Conservation (phyloP, 2,329 filamentous ascomycete species). For the Ophiostoma populinum region DNA sequence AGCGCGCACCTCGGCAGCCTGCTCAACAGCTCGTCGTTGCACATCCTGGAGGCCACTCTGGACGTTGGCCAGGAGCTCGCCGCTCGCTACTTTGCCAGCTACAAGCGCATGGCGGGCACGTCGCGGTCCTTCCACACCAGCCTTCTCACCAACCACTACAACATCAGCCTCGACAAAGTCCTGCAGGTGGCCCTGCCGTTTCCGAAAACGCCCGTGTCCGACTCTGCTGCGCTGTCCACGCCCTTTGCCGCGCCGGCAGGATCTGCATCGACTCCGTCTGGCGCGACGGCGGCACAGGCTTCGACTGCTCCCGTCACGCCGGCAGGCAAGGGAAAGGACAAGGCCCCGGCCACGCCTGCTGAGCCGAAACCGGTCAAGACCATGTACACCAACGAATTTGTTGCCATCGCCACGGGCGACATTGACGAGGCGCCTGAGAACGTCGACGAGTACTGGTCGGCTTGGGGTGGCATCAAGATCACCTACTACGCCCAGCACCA, state of each 20-base stretch:
- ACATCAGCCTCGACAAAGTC: conserved; percentile 62
- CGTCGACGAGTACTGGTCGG: conserved; percentile 36
- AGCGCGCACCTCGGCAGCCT: conserved; percentile 79
- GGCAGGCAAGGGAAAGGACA: conserved; percentile 61
- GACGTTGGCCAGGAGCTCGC: conserved; percentile 73
- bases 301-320: conserved; percentile 27
- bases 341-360: conserved; percentile 22
- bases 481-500: conserved; percentile 50
- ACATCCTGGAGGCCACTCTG: conserved; percentile 61
- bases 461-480: conserved; percentile 67
- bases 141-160: conserved; percentile 71
- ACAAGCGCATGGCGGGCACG: conserved; percentile 55
- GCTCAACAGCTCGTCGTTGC: conserved; percentile 69
- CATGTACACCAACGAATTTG: conserved; percentile 70
- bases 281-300: not conserved
- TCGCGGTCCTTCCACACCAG: conserved; percentile 51
- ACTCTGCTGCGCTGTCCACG: conserved; percentile 21
- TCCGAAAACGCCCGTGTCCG: conserved; percentile 46
- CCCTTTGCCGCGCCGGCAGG: not conserved
- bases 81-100: conserved; percentile 79
- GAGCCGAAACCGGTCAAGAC: conserved; percentile 31
- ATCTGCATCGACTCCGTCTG: not conserved
- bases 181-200: conserved; percentile 74
- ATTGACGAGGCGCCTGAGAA: conserved; percentile 15
- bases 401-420: conserved; percentile 45